A percentile compares a stretch with the other conserved stretches of the same genome.
Conservation (phyloP, 768 basidiomycete species). For the Mycena indigotica region DNA sequence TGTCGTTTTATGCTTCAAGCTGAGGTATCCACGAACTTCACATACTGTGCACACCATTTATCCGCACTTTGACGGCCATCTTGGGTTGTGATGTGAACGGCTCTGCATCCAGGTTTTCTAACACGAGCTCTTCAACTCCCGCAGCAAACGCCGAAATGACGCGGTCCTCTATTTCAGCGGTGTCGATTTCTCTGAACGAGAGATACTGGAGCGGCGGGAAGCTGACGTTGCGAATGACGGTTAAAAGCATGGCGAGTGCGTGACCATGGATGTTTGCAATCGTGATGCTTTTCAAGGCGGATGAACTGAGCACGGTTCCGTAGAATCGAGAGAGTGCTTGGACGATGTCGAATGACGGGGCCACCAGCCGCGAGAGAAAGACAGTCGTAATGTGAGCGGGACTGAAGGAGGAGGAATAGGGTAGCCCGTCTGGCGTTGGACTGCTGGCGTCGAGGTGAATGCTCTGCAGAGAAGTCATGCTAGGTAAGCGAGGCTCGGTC, state of each 20-base stretch:
- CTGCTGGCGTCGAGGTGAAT: conserved; percentile 13
- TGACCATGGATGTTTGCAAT: conserved; percentile 15
- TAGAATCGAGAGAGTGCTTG: conserved; percentile 20
- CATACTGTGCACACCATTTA: no score
- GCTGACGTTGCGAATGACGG: conserved; percentile 3
- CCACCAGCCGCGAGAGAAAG: conserved; percentile 11
- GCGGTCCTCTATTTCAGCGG: neutral
- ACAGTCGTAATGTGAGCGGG: conserved; percentile 10
- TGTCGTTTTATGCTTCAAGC: no score
- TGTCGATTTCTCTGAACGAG: conserved; percentile 9
- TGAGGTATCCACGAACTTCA: no score
- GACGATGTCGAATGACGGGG: conserved; percentile 18
- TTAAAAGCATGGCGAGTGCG: conserved; percentile 18
- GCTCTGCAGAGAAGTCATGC: conserved; percentile 7
- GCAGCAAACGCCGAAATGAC: conserved; percentile 1
- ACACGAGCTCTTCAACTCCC: conserved; percentile 1
- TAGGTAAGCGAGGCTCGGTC: conserved; percentile 6
- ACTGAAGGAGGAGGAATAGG: conserved; percentile 16
- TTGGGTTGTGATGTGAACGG: neutral
- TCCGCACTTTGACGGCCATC: no score
- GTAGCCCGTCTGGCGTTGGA: neutral
- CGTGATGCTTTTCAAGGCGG: neutral
- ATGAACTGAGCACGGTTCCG: conserved; percentile 12
- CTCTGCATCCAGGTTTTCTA: neutral
- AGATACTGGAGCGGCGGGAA: conserved; percentile 10